Base-by-base conservation (phyloP, 352 stramenopile genomes). In the Peronospora farinosa region DNA sequence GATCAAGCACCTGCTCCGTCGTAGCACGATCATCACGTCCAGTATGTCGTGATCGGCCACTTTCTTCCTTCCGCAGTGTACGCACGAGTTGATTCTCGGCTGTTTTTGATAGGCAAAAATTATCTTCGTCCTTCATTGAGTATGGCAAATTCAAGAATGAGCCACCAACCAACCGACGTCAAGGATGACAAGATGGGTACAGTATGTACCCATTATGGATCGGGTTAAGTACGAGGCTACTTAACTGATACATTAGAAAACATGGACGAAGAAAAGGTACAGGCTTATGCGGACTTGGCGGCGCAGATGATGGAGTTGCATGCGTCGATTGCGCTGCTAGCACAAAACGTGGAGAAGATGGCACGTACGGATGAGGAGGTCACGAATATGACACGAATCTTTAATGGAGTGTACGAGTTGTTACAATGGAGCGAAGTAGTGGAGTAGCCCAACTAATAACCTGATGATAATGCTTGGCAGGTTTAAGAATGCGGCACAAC, bases 1-100 rank as follows among this genome's bases (percentile, higher is more conserved):
- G 96, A 80, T 99, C 97, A 46, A 99, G 79, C 57, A 97, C 92
- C 57, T 98, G 88, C 60, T 99, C 97, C 13, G 83, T 91, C n/a
- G 97, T 99, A 4, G 96, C 96, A 30, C 97, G 86, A 74, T 99
- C 96, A 63, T 99, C 96, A 23, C 96, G 77, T 15, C 96, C 96
- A 11, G 92, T 98, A 72, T 98, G 91, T 28, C 84, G 84, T 40
- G 63, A 82, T 45, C 74, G 72, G 2, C 79, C 82, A 46, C 72
- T 91, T 57, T 93, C 82, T 39, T 73, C 72, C 54, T 78, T 81
- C 62, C 82, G 82, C 40, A 92, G 65, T 50, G 76, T 82, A 11
- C 79, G 82, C 41, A 72, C 55, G 36, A 90, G 54, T 61, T 92
- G 82, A 61, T 92, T 92, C 65, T 79, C 62, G 28, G 82, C 82